phyloP scores from a whole-genome alignment of 73 alveolate genomes.

The Strombidium stylifer region DNA sequence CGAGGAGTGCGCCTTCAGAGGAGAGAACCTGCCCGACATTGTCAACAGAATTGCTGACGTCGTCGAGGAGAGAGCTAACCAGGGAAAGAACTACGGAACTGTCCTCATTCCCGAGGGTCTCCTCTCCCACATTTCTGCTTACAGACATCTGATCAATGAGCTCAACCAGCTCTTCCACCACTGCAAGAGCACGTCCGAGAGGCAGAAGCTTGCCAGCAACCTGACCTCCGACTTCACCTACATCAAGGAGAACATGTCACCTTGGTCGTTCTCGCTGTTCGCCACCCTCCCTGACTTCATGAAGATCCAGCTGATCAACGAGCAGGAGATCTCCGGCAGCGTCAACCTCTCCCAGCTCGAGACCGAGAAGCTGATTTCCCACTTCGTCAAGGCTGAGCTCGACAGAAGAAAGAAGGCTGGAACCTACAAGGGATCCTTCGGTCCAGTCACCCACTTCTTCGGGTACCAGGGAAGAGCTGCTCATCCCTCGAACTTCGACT shows the following conservation, averaged over 20 bases:
- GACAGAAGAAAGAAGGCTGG: slow-evolving; percentile 77
- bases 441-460: slow-evolving; percentile 96
- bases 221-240: slow-evolving; percentile 7
- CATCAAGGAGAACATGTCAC: slow-evolving; percentile 36
- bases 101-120: slow-evolving; percentile 85
- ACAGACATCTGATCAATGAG: slow-evolving; percentile 65
- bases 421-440: slow-evolving; percentile 81
- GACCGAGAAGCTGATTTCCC: slow-evolving; percentile 94
- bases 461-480: slow-evolving; percentile 98
- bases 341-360: slow-evolving; percentile 87
- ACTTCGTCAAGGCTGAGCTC: slow-evolving; percentile 79
- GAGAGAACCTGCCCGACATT: slow-evolving; percentile 65
- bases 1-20: slow-evolving; percentile 67
- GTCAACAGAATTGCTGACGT: slow-evolving; percentile 68
- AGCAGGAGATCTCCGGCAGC: slow-evolving; percentile 76
- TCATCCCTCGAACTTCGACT: slow-evolving; percentile 87
- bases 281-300: slow-evolving; percentile 79
- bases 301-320: slow-evolving; percentile 69
- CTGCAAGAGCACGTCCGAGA: slow-evolving; percentile 30
- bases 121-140: slow-evolving; percentile 73
- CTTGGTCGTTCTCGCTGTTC: slow-evolving; percentile 79
- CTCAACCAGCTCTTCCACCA: slow-evolving; percentile 39
- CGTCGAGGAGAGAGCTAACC: slow-evolving; percentile 55
- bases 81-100: slow-evolving; percentile 71
- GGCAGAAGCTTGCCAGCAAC: slow-evolving; percentile 25